Conservation (phyloP, 148 eudicot genomes). For the Mesembryanthemum crystallinum region DNA sequence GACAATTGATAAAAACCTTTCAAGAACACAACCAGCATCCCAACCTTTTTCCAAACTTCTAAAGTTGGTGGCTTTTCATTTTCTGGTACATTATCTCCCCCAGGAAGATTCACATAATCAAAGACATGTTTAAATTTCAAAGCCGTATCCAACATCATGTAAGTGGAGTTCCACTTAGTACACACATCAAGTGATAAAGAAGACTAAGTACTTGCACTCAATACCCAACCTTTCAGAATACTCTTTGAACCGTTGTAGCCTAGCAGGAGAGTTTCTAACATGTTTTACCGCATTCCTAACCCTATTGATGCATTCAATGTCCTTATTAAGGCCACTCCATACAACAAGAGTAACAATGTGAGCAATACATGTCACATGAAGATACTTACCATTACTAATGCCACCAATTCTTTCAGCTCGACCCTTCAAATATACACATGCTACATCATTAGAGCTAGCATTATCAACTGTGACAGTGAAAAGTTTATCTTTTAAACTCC, state of each 20-base stretch:
- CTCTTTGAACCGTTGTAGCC: too few species aligned
- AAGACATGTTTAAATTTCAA: too few species aligned
- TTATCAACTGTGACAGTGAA: conserved; percentile 12
- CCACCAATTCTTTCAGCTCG: not conserved
- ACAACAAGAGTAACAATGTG: too few species aligned
- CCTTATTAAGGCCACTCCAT: too few species aligned
- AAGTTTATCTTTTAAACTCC: conserved; percentile 5
- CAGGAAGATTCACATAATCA: not conserved
- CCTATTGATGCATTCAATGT: too few species aligned
- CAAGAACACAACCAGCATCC: not conserved
- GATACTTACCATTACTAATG: not conserved
- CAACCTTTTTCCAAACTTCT: not conserved
- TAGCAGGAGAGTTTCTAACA: too few species aligned
- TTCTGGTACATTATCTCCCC: too few species aligned
- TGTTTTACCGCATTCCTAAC: not conserved
- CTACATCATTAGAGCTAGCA: conserved; percentile 14
- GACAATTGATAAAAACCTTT: not conserved
- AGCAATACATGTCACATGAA: not conserved
- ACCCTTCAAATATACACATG: not conserved
- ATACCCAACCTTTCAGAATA: too few species aligned
- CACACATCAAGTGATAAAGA: too few species aligned
- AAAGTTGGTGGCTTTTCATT: not conserved
- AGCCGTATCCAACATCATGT: too few species aligned
- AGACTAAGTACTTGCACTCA: too few species aligned
- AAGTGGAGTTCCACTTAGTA: too few species aligned